Evolutionary conservation across 2,329 filamentous ascomycete genomes (phyloP), one percentile per base, ranked within the genome.

Genomic region (Fusarium cyanostomum): DNA sequence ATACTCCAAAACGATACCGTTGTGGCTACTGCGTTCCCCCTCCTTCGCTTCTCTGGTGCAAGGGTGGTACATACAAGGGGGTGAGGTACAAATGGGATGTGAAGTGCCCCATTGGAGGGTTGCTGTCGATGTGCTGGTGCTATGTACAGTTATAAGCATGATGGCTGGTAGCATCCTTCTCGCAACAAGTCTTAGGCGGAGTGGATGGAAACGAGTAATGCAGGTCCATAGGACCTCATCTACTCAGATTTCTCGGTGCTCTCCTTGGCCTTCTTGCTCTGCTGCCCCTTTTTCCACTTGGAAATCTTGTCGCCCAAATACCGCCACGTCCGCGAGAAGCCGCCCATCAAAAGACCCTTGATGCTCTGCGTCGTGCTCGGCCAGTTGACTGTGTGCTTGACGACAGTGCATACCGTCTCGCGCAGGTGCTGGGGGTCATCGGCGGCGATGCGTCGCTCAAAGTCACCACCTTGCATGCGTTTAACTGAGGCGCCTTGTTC

Each of bases 331-430:
- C 89, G 86, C 7, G 80, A 73, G 13, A 91, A 74, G 0, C 95
- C 96, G 0, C 91, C 89, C 3, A 93, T 98, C 39, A 97, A 75
- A 2, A 91, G 75, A 2, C 93, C 89, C 79, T 99, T 99, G 62
- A 94, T 74, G 51, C 89, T 95, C 77, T 99, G 94, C 6, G 88
- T 88, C 3, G 92, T 92, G 71, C 92, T 95, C 1, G 95, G 94
- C 95, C 95, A 98, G 53, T 87, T 86, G 69, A 98, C 92, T 0
- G 96, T 98, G 73, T 91, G 90, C 72, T 88, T 90, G 72, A 99
- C 94, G 35, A 93, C 90, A 33, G 84, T 82, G 30, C 89, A 85
- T 15, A 98, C 87, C 66, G 90, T 89, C 24, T 86, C 80, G 37
- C 84, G 83, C n/a, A 98, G 80, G 67, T 90, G 86, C 16, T 83